Evolutionary conservation across 2,329 filamentous ascomycete genomes (phyloP).

Genomic region (Penicillium sp.): DNA sequence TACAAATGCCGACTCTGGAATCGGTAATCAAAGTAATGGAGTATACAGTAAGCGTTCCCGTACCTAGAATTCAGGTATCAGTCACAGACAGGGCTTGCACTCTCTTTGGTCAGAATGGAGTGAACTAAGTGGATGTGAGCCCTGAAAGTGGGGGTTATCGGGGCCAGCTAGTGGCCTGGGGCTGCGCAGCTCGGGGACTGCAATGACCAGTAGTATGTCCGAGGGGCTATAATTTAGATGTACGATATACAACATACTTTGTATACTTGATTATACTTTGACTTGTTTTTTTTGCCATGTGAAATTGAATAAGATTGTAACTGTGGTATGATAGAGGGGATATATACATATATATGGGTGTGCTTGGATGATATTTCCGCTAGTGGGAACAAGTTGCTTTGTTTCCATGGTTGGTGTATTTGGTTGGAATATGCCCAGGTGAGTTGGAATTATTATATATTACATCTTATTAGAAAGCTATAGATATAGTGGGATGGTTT

Average conservation of each 20-base stretch:
- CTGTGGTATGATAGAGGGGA: background rate
- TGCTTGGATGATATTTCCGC: background rate
- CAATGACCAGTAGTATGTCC: background rate
- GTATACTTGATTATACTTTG: background rate
- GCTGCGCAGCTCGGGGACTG: slow-evolving; percentile 15
- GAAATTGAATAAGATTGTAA: background rate
- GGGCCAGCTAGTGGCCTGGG: slow-evolving; percentile 9
- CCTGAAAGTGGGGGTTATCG: slow-evolving; percentile 26
- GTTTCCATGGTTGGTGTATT: background rate
- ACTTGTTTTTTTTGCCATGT: background rate
- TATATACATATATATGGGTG: too few relatives aligned
- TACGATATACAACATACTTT: background rate
- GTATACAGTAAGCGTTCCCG: slow-evolving; percentile 12
- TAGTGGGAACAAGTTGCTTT: background rate
- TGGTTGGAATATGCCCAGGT: background rate
- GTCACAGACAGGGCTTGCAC: slow-evolving; percentile 18
- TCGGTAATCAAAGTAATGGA: slow-evolving; percentile 3
- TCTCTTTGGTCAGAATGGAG: slow-evolving; percentile 23
- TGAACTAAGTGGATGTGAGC: slow-evolving; percentile 29
- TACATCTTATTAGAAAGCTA: background rate
- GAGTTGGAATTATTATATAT: background rate
- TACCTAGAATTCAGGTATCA: slow-evolving; percentile 14
- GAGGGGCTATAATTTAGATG: background rate
- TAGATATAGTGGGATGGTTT: background rate
- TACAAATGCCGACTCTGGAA: background rate